Conservation (phyloP, 208 protist species). For the Crithidia expoeki region DNA sequence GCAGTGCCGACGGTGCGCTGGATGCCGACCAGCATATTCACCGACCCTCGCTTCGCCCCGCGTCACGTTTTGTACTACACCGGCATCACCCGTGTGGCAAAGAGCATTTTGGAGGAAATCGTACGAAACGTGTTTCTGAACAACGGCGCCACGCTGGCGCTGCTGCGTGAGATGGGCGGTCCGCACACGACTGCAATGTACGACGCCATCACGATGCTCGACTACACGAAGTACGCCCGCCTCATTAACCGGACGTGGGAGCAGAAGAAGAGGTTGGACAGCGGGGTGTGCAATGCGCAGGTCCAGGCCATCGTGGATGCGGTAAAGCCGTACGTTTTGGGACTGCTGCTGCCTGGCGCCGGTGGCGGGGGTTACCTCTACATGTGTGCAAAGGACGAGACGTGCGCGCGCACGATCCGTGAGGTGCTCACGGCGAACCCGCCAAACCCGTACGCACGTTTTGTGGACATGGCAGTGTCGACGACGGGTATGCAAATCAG, state of each 20-base stretch:
- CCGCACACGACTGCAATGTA: constrained; percentile 44
- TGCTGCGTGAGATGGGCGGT: constrained; percentile 46
- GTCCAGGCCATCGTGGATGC: constrained; percentile 47
- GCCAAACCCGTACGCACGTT: constrained; percentile 50
- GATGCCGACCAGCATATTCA: constrained; percentile 49
- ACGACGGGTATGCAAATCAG: constrained; percentile 44
- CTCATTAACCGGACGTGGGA: constrained; percentile 49
- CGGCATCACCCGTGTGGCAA: constrained; percentile 56
- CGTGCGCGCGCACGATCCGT: constrained; percentile 41
- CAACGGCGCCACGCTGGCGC: constrained; percentile 26
- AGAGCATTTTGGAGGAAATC: constrained; percentile 47
- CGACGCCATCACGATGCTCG: constrained; percentile 42
- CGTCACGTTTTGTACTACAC: constrained; percentile 72
- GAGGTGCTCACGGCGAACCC: constrained; percentile 37
- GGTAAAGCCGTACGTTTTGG: constrained; percentile 49
- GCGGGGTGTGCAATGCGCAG: constrained; percentile 35
- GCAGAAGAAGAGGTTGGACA: constrained; percentile 59
- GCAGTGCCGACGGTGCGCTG: constrained; percentile 45
- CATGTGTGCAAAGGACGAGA: constrained; percentile 59
- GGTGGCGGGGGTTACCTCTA: constrained; percentile 75
- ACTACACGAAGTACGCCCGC: constrained; percentile 43
- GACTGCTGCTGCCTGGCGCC: constrained; percentile 57
- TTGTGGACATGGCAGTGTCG: constrained; percentile 58
- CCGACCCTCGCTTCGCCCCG: constrained; percentile 29
- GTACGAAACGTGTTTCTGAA: constrained; percentile 54